Evolutionary conservation across 192 early-diverging fungal genomes (phyloP), one percentile per base, ranked within the genome.

Genomic region (Pilobolus umbonatus): DNA sequence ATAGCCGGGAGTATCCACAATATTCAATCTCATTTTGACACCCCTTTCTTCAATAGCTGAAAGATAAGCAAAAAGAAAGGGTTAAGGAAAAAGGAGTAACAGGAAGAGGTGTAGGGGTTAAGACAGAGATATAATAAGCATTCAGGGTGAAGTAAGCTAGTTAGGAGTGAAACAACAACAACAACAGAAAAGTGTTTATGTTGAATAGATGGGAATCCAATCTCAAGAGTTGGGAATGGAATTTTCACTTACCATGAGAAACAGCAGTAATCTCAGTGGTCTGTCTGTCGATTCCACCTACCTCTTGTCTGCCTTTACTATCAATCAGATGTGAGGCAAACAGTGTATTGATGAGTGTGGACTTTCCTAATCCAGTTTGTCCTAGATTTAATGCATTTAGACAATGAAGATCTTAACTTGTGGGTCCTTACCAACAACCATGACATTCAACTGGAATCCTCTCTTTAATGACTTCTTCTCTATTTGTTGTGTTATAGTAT

Each of bases 1-100:
- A 62, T 90, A 98, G 42, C 96, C 96, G 40, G 96, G 96, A 49
- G 96, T 99, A 67, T 99, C 96, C 39, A 95, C 90, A 67, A 99
- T 92, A 60, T 94, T 96, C 64, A 99, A 81, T 77, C 85, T 87
- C 71, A 97, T 81, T 51, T 83, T 83, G 53, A 98, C 94, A 39
- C 90, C 92, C 62, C 94, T 95, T 72, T 99, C 96, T 66, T 98
- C 92, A 65, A 98, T 85, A 44, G 89, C 92, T 93, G 68, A 30
- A 19, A 54, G 8, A 55, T 30, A 50, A 47, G 54, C 17, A 26
- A 35, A 30, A 24, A 32, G 15, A 51, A 15, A 48, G 43, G 3
- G 24, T 52, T 38, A 38, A 14, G 28, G 36, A 32, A 39, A 44
- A 46, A 28, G 30, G 28, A 35, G 32, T 48, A 19, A 52, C 15